Percentiles rank a stretch among this genome's conserved stretches.
Conservation (phyloP, 495 filamentous ascomycete species). For the Penicilliopsis zonata region DNA sequence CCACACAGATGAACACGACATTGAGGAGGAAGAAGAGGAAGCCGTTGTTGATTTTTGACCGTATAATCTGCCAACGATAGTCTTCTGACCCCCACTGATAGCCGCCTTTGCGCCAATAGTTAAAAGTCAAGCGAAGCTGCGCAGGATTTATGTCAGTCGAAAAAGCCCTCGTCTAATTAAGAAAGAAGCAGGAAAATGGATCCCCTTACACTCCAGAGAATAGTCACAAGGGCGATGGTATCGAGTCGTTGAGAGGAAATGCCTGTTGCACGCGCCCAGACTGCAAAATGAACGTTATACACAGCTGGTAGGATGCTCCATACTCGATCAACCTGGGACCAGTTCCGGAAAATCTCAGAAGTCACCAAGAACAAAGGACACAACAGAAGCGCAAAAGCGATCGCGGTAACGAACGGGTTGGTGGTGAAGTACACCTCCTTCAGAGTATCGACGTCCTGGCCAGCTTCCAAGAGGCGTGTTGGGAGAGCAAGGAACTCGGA, state of each 20-base stretch:
- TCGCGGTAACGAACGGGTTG: conserved; percentile 72
- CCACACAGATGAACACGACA: conserved; percentile 71
- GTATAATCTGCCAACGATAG: conserved; percentile 70
- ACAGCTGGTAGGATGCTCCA: conserved; percentile 85
- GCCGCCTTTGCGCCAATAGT: conserved; percentile 95
- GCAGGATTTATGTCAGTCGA: conserved; percentile 3
- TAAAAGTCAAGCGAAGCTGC: conserved; percentile 74
- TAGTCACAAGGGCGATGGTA: conserved; percentile 56
- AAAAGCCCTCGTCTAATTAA: background rate
- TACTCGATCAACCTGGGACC: conserved; percentile 82
- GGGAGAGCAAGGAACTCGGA: conserved; percentile 67
- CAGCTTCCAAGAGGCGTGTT: conserved; percentile 42
- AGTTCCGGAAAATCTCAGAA: conserved; percentile 82
- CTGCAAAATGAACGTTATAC: conserved; percentile 77
- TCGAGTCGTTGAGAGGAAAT: conserved; percentile 64
- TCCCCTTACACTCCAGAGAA: conserved; percentile 67
- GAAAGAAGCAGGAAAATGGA: background rate
- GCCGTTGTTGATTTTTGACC: conserved; percentile 34
- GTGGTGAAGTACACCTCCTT: conserved; percentile 67
- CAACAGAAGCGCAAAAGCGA: conserved; percentile 57
- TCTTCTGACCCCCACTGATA: conserved; percentile 83
- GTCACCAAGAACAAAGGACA: conserved; percentile 56
- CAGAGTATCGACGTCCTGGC: conserved; percentile 41
- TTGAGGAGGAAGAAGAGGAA: conserved; percentile 73
- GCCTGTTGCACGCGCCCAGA: conserved; percentile 64